Evolutionary conservation across 2,329 filamentous ascomycete species (phyloP), one percentile per base, ranked within the genome.

Genomic region (Ophiosphaerella narmari): DNA sequence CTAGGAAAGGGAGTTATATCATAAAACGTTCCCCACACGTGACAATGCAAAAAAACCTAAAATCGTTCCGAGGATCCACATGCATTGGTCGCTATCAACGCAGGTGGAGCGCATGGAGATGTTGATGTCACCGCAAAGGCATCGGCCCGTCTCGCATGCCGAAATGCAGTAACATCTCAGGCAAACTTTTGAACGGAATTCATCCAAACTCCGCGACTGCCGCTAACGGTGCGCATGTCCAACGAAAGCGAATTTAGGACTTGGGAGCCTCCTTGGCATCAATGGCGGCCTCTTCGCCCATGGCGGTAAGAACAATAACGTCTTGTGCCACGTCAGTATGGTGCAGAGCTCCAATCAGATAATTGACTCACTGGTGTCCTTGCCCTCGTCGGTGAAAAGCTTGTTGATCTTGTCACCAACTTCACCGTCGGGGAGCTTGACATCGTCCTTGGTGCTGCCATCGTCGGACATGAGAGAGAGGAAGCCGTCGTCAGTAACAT

Each of bases 401-500:
- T 86, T 87, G 67, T 77, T 80, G 77, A 97, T 95, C 83, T 90
- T 92, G 41, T 92, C 86, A 70, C 91, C 91, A 76, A 96, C 70
- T 53, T 97, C 93, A 70, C 87, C 88, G 1, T 97, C 92, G 68
- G 94, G 94, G 66, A 96, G 74, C 82, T 90, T 91, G 77, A 97
- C 91, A 76, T 99, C 93, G 71, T 96, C 90, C 86, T 97, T 97
- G 81, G 86, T 88, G 76, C 84, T 81, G 74, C 92, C 92, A 66
- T 88, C 85, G 61, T 93, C 88, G 75, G 82, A 84, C 88, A 97
- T 96, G 74, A 99, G 89, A 74, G 89, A 92, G 67, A 99, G 88
- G 86, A 89, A 97, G 62, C 85, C 91, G 74, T 97, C 94, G 71
- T 97, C 94, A 65, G 88, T 88, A 77, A 97, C 88, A 76, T 97